Evolutionary conservation across 192 early-diverging fungal species (phyloP), one percentile per base, ranked within the genome.

Genomic region (Linderina pennispora): DNA sequence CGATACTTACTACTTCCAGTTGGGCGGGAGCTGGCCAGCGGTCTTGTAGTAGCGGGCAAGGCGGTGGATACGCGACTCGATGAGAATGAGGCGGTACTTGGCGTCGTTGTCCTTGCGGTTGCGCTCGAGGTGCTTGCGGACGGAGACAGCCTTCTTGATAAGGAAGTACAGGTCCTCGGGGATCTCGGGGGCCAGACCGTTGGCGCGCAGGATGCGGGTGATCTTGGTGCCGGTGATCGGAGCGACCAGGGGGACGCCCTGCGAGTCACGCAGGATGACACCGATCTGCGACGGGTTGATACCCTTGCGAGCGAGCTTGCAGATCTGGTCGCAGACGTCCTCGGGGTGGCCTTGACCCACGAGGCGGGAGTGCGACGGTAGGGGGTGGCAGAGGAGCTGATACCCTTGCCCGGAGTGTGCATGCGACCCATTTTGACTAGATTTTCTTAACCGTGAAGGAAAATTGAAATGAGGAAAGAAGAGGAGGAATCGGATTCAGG

Each of bases 281-380:
- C 96, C 96, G 72, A 99, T 99, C 80, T 97, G 93, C 51, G 96
- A 97, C 51, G 96, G 96, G 55, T 86, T 82, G 67, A 90, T 73
- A 81, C 96, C 96, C 90, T 99, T 99, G 86, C 95, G 97, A 69
- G 96, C 92, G 53, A 92, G 81, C 86, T 99, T 99, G 86, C 85
- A 90, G 78, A 99, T 97, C 75, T 88, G 86, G 57, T 97, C 94
- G 78, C 91, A 80, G 62, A 99, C 94, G 71, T 96, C 92, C 67
- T 94, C 90, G 48, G 81, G 44, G 90, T 85, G 74, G 92, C 89
- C 88, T 99, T 99, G 73, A 92, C 80, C 96, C 96, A 99, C 48
- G 90, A 88, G 46, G 96, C 84, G 60, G 94, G 89, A 50, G 92
- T 83, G 73, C 96, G 90, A 62, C 93, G 89, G 85, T 99, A 99